Base-by-base conservation (phyloP, 2,329 filamentous ascomycete genomes). In the Fusarium anguioides region DNA sequence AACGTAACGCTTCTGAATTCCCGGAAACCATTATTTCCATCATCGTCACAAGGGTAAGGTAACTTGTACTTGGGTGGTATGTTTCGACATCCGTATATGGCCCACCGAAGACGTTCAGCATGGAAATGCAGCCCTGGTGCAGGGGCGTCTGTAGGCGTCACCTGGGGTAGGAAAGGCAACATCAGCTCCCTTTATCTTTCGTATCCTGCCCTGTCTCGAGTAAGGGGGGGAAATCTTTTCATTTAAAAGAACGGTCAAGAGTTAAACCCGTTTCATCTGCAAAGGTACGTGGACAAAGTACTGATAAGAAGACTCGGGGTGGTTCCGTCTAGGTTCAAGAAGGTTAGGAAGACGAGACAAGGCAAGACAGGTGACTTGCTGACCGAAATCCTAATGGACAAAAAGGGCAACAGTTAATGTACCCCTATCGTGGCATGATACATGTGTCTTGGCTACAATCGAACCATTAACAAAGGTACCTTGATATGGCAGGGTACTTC, bases 241-340 rank as follows among this genome's bases (percentile, higher is more conserved):
- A 60, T 66, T 58, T 39, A 50, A 60, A 65, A 68, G 45, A 61
- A 66, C 48, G 60, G 47, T 60, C 65, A 69, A 57, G 66, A 41
- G 36, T 57, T 33, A 53, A 66, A 27, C 51, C 44, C 59, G 54
- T 55, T 68, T 35, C 44, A 61, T 42, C 49, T 42, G 58, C 55
- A 46, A 63, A 50, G 51, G 54, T 69, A 72, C 64, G 40, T 54
- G 47, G 18, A 14, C 29, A 27, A 72, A 56, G 70, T 72, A 69
- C 70, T 72, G 70, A 72, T 72, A 72, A 72, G 70, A 46, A 60
- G 37, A 60, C 70, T 49, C 67, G 67, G 68, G 61, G 58, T 58
- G 61, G 50, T 54, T 65, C 70, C 62, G 60, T 67, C 41, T 51
- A 59, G 47, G 57, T 44, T 54, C 26, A 50, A 33, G 15, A 31